Conservation (phyloP, 257 asterid species). For the Rauvolfia tetraphylla region DNA sequence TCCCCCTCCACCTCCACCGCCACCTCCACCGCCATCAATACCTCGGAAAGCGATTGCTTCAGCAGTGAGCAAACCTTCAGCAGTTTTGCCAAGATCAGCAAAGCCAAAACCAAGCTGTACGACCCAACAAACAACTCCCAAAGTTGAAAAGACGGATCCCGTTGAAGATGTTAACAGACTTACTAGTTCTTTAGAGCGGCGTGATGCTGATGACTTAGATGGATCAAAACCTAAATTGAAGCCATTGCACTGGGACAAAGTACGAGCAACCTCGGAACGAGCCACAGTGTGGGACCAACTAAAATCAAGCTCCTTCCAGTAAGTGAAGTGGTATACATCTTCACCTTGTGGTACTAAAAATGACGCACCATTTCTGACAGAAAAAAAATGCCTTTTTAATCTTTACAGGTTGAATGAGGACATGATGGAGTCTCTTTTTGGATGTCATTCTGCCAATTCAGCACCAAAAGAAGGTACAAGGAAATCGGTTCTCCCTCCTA, state of each 20-base stretch:
- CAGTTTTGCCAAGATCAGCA: conserved; percentile 28
- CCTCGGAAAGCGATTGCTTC: conserved; percentile 29
- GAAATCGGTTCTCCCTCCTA: conserved; percentile 42
- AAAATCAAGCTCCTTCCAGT: conserved; percentile 94
- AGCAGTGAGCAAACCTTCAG: conserved; percentile 25
- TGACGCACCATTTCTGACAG: conserved; percentile 13
- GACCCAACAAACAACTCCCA: conserved; percentile 31
- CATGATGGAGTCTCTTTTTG: conserved; percentile 93
- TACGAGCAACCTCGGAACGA: conserved; percentile 81
- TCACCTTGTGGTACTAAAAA: not conserved
- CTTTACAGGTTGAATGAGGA: conserved; percentile 77
- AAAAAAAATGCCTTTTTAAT: conserved; percentile 1
- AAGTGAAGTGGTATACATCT: conserved; percentile 31
- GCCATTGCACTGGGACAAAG: conserved; percentile 99
- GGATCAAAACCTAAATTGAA: conserved; percentile 75
- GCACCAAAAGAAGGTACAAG: conserved; percentile 53
- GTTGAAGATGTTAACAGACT: conserved; percentile 25
- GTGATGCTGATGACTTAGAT: conserved; percentile 46
- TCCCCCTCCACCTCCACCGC: conserved; percentile 41
- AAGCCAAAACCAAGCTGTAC: conserved; percentile 35
- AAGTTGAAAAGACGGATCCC: conserved; percentile 26
- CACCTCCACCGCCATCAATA: conserved; percentile 33
- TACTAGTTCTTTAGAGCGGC: conserved; percentile 36
- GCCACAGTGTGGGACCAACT: conserved; percentile 97
- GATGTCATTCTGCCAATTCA: conserved; percentile 59